Evolutionary conservation across 768 basidiomycete species (phyloP), one percentile per base, ranked within the genome.

Genomic region (Lactarius sp.): DNA sequence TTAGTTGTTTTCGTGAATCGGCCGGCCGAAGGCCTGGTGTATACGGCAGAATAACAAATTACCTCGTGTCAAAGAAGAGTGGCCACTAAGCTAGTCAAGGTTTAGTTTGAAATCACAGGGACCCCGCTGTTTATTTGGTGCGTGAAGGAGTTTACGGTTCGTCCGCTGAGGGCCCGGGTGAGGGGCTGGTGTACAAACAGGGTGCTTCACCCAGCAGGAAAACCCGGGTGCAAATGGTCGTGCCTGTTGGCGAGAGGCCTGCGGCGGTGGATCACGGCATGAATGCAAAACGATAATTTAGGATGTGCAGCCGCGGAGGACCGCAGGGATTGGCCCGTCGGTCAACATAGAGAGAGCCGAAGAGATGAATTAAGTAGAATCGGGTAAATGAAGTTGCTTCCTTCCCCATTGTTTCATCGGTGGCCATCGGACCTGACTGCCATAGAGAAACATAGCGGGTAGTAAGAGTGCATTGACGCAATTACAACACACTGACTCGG

Each of bases 1-100:
- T 41, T 31, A 34, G n/a, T 34, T 50, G 47, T 58, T 52, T 39
- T 42, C 41, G 13, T 36, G 41, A 57, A 16, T 27, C 46, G 36
- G 16, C 37, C 42, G 4, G 42, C 42, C 41, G 8, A n/a, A 12
- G 34, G 34, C 52, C 50, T 27, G 31, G 27, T 27, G 47, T 50
- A 61, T 61, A 56, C 49, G 39, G 55, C 47, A 56, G 55, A 51
- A 62, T 56, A 42, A 50, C 61, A 56, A 62, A 62, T 55, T 55
- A 22, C 10, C 49, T 33, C 20, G n/a, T 39, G 27, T 36, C 56
- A 33, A 47, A 46, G 34, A n/a, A 34, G 33, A 37, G 33, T 36
- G 46, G 50, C 39, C 46, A 34, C 49, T 27, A 36, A 46, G 14
- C 37, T 52, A 18, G 44, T 39, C 42, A 39, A 13, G 33, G 46